Percentiles rank a stretch among this genome's conserved stretches.
phyloP scores from a whole-genome alignment of 257 asterid genomes.

The Lithospermum erythrorhizon region DNA sequence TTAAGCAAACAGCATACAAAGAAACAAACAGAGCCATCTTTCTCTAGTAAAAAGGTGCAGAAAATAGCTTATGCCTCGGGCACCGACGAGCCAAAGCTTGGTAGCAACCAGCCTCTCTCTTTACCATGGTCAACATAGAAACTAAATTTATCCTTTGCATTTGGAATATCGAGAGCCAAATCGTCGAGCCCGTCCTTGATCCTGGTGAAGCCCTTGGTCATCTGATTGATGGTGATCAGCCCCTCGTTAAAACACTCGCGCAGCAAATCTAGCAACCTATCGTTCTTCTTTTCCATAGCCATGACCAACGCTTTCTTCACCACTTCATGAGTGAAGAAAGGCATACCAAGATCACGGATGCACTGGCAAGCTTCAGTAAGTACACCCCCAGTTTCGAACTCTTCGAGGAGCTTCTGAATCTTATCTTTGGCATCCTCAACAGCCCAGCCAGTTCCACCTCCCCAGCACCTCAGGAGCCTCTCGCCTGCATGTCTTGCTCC shows the following conservation, averaged over 20 bases:
- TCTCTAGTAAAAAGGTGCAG: slow-evolving; percentile 21
- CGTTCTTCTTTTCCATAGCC: slow-evolving; percentile 99
- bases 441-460: slow-evolving; percentile 99
- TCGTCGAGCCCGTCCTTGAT: slow-evolving; percentile 86
- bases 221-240: slow-evolving; percentile 37
- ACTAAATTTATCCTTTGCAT: slow-evolving; percentile 65
- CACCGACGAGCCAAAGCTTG: slow-evolving; percentile 19
- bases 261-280: slow-evolving; percentile 70
- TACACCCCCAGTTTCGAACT: slow-evolving; percentile 88
- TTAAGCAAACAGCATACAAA: slow-evolving; percentile 14
- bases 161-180: slow-evolving; percentile 90
- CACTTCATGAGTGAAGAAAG: slow-evolving; percentile 90
- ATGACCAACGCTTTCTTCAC: slow-evolving; percentile 92
- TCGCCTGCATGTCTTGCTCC: slow-evolving; percentile 98
- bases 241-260: slow-evolving; percentile 40
- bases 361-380: slow-evolving; percentile 87
- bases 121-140: slow-evolving; percentile 51
- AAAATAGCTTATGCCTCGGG: slow-evolving; percentile 11
- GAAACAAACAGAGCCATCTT: slow-evolving; percentile 12
- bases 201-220: slow-evolving; percentile 84
- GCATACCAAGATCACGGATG: slow-evolving; percentile 84
- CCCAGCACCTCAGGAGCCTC: slow-evolving; percentile 98
- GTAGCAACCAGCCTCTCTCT: slow-evolving; percentile 55
- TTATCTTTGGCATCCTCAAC: slow-evolving; percentile 99
- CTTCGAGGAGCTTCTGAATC: slow-evolving; percentile 88